Evolutionary conservation across 305 asterid genomes (phyloP).

Genomic region (Rubia peregrina): DNA sequence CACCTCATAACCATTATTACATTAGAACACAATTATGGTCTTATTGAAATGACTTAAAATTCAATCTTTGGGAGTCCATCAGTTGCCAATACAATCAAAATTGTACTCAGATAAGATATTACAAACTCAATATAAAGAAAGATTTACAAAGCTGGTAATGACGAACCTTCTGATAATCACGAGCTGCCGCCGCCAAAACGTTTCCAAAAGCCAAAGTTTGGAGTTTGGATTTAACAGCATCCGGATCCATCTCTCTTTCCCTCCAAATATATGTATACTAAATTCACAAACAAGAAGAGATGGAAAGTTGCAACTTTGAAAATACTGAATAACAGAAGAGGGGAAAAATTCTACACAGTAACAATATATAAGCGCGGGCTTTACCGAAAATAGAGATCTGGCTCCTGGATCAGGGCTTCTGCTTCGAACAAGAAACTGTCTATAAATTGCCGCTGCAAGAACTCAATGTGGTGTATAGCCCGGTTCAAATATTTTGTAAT

Average conservation of each 20-base stretch:
- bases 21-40: background rate
- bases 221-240: slow-evolving; percentile 81
- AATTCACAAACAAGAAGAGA: slow-evolving; percentile 1
- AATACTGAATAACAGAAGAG: background rate
- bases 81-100: background rate
- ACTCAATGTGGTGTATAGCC: background rate
- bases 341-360: background rate
- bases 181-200: slow-evolving; percentile 97
- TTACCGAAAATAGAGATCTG: slow-evolving; percentile 1
- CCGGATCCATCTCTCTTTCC: slow-evolving; percentile 59
- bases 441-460: background rate
- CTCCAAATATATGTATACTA: background rate
- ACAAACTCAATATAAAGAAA: background rate
- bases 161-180: slow-evolving; percentile 81
- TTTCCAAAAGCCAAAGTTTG: slow-evolving; percentile 80
- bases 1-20: background rate
- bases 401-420: slow-evolving; percentile 1
- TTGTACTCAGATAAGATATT: background rate
- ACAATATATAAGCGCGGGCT: background rate
- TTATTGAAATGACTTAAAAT: background rate
- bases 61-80: background rate
- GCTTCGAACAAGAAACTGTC: slow-evolving; percentile 10
- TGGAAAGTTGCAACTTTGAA: background rate
- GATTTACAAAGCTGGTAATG: background rate
- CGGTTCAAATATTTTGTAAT: background rate